Percentiles rank a stretch among this genome's conserved stretches.
phyloP scores from a whole-genome alignment of 2,329 filamentous ascomycete species.

The Hyphodiscus sp. region DNA sequence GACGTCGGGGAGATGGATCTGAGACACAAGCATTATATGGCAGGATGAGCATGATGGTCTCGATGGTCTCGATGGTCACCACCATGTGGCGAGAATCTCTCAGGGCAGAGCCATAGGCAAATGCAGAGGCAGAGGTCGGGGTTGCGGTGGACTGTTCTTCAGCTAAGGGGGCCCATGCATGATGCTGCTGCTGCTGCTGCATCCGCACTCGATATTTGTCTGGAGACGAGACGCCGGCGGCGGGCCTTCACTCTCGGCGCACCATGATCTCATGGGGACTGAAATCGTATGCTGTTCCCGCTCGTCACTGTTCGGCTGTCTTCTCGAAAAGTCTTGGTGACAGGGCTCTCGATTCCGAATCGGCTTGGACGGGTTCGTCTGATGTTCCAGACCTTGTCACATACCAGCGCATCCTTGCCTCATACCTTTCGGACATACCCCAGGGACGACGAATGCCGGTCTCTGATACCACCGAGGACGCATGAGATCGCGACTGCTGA shows the following conservation, averaged over 20 bases:
- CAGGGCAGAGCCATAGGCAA: not conserved
- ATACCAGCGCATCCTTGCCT: not conserved
- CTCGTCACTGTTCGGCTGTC: not conserved
- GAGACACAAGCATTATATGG: constrained; percentile 8
- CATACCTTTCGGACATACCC: not conserved
- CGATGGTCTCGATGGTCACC: not conserved
- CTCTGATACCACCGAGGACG: not conserved
- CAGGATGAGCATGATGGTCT: not conserved
- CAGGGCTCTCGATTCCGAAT: constrained; percentile 5
- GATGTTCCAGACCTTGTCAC: constrained; percentile 2
- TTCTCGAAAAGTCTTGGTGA: not conserved
- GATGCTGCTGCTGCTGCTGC: not conserved
- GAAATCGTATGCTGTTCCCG: not conserved
- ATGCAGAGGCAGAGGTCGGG: not conserved
- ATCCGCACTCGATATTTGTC: constrained; percentile 6
- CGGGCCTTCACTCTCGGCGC: constrained; percentile 2
- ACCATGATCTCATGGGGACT: not conserved
- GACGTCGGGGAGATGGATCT: not conserved
- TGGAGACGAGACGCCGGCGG: constrained; percentile 16
- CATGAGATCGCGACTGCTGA: constrained; percentile 1
- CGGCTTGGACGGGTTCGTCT: constrained; percentile 14
- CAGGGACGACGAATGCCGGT: not conserved
- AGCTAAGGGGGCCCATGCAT: constrained; percentile 1
- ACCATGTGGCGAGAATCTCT: not conserved
- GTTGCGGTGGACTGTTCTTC: constrained; percentile 6